Evolutionary conservation across 345 rosid genomes (phyloP).

Genomic region (Punica granatum): DNA sequence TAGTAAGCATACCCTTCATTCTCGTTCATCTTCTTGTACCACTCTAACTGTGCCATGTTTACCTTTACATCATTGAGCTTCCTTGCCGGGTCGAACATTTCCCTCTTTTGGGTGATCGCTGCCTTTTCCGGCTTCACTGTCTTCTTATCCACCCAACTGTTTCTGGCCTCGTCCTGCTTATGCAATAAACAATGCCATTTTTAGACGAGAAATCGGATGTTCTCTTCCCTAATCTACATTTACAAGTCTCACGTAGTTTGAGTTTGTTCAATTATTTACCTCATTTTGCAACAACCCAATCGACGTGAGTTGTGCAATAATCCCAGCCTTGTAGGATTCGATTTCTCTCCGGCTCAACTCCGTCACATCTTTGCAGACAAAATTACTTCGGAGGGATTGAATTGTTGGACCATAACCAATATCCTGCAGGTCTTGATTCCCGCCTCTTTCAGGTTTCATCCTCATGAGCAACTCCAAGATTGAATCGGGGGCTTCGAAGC

Average conservation of each 20-base stretch:
- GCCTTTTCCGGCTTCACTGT: slow-evolving; percentile 4
- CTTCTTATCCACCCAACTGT: not conserved
- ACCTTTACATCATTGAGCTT: slow-evolving; percentile 34
- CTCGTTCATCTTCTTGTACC: slow-evolving; percentile 50
- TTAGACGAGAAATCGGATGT: not conserved
- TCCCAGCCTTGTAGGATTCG: slow-evolving; percentile 16
- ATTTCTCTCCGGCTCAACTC: not conserved
- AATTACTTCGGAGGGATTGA: slow-evolving; percentile 3
- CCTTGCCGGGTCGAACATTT: slow-evolving; percentile 15
- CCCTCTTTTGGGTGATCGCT: slow-evolving; percentile 9
- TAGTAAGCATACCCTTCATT: slow-evolving; percentile 39
- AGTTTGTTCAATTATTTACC: too few species aligned
- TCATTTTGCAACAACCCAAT: slow-evolving; percentile 17
- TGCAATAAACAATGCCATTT: too few species aligned
- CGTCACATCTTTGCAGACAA: slow-evolving; percentile 14
- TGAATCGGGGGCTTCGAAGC: slow-evolving; percentile 40
- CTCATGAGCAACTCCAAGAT: slow-evolving; percentile 20
- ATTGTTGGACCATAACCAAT: slow-evolving; percentile 13
- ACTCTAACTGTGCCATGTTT: slow-evolving; percentile 37
- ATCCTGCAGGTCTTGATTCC: slow-evolving; percentile 12
- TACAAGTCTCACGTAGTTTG: too few species aligned
- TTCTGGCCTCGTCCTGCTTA: slow-evolving; percentile 13
- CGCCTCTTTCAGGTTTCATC: slow-evolving; percentile 4
- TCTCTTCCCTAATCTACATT: too few species aligned
- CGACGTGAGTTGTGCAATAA: slow-evolving; percentile 24